These are phyloP conservation scores for Beauveria bassiana DNA, from an alignment of 2,329 filamentous ascomycete species.

Conservation along the genomic window DNA sequence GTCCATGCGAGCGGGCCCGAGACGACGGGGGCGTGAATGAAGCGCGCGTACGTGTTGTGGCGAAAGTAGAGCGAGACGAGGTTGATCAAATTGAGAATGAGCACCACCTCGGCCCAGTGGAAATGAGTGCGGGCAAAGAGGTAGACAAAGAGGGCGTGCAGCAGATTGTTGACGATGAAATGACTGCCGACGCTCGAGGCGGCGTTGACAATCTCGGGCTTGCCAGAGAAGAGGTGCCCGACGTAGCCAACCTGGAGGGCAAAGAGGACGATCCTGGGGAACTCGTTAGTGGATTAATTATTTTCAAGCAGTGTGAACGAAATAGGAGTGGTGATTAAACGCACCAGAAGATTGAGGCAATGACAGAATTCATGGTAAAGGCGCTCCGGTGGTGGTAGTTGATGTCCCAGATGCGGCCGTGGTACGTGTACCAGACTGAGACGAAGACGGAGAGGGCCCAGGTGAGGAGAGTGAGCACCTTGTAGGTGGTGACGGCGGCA, in stretches of 20 bases:
- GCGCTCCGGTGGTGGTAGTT: slow-evolving; percentile 60
- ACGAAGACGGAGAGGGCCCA: slow-evolving; percentile 68
- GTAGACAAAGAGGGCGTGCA: slow-evolving; percentile 75
- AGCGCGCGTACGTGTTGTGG: slow-evolving; percentile 60
- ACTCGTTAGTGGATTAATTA: neutral
- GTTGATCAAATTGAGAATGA: slow-evolving; percentile 78
- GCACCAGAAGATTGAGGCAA: slow-evolving; percentile 69
- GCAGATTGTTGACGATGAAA: slow-evolving; percentile 79
- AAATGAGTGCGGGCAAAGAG: slow-evolving; percentile 74
- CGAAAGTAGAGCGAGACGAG: slow-evolving; percentile 73
- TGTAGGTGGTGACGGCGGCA: slow-evolving; percentile 61
- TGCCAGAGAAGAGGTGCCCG: slow-evolving; percentile 64
- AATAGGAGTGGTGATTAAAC: neutral
- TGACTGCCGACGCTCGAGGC: slow-evolving; percentile 74
- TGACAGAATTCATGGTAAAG: slow-evolving; percentile 63
- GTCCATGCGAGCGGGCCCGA: slow-evolving; percentile 77
- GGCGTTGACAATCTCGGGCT: slow-evolving; percentile 53
- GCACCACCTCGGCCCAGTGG: slow-evolving; percentile 65
- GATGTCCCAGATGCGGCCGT: slow-evolving; percentile 66
- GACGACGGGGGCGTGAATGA: slow-evolving; percentile 69
- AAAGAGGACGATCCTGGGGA: slow-evolving; percentile 59
- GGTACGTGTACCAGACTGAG: slow-evolving; percentile 66
- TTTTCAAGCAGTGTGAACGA: no score
- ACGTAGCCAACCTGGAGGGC: slow-evolving; percentile 70
- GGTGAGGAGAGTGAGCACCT: slow-evolving; percentile 62